Conservation (phyloP, 768 basidiomycete species). For the Psilocybe tampanensis region DNA sequence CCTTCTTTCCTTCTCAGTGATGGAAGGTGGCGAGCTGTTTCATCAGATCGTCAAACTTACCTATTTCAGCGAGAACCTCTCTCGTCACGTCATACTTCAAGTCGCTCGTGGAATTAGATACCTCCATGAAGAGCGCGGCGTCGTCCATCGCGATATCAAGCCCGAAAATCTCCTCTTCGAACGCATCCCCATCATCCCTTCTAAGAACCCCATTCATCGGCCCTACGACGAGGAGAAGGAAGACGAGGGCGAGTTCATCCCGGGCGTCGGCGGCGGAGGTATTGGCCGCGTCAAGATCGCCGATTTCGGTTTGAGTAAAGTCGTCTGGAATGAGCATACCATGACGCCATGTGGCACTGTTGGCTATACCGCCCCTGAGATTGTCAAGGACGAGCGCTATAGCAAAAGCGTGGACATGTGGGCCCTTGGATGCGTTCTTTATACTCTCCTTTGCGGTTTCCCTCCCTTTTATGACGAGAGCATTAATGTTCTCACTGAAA, state of each 20-base stretch:
- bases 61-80: conserved; percentile 97
- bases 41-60: conserved; percentile 99
- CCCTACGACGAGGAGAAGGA: conserved; percentile 99
- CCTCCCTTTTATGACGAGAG: conserved; percentile 99
- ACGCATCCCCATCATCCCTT: conserved; percentile 88
- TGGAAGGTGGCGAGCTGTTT: conserved; percentile 98
- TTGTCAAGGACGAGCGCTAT: conserved; percentile 98
- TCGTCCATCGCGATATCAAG: conserved; percentile 99
- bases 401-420: conserved; percentile 99
- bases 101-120: conserved; percentile 93
- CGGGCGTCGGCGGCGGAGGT: conserved; percentile 92
- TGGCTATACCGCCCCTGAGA: conserved; percentile 98
- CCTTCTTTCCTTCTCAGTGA: conserved; percentile 52
- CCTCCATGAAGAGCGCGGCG: conserved; percentile 96
- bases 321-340: conserved; percentile 98
- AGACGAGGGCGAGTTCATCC: conserved; percentile 95
- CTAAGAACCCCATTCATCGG: conserved; percentile 69
- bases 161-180: conserved; percentile 97
- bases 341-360: conserved; percentile 99
- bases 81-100: conserved; percentile 96
- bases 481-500: conserved; percentile 97
- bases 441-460: conserved; percentile 96
- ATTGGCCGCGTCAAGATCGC: conserved; percentile 99
- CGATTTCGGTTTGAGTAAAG: conserved; percentile 96
- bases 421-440: conserved; percentile 98